A percentile compares a stretch with the other conserved stretches of the same genome.
phyloP scores from a whole-genome alignment of 169 alveolate genomes.

The Babesia ovis region DNA sequence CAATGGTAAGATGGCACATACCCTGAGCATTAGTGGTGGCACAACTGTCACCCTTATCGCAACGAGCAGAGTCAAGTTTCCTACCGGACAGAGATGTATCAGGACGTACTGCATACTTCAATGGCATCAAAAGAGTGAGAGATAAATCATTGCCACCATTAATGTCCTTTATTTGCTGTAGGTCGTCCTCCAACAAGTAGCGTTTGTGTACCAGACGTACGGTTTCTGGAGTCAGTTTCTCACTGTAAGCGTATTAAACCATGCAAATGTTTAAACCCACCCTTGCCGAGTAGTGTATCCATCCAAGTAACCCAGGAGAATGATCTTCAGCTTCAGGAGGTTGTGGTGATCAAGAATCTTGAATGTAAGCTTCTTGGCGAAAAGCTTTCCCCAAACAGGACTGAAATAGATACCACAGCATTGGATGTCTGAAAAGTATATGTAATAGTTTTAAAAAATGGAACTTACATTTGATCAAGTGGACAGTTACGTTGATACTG shows the following conservation, averaged over 20 bases:
- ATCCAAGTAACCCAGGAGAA: constrained; percentile 5
- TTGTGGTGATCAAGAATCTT: constrained; percentile 48
- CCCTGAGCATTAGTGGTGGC: too few relatives aligned
- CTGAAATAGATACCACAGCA: constrained; percentile 56
- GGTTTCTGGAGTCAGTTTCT: constrained; percentile 1
- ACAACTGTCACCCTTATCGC: too few relatives aligned
- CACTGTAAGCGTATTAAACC: neutral
- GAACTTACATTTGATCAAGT: constrained; percentile 35
- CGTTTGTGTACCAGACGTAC: constrained; percentile 13
- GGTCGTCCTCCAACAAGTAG: constrained; percentile 17
- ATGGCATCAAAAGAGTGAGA: constrained; percentile 18
- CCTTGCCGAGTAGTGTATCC: constrained; percentile 28
- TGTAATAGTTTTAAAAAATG: too few relatives aligned
- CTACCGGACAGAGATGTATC: neutral
- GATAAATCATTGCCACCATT: constrained; percentile 14
- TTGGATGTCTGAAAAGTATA: constrained; percentile 12
- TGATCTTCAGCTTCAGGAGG: constrained; percentile 37
- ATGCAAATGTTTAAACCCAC: neutral
- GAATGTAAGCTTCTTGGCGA: constrained; percentile 30
- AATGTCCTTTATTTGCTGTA: constrained; percentile 18
- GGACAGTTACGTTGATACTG: constrained; percentile 27
- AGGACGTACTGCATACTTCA: neutral
- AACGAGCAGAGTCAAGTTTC: neutral
- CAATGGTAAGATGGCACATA: too few relatives aligned
- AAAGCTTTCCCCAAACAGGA: constrained; percentile 18